Conservation (phyloP, 108 stramenopile species). For the Bacterosira constricta region DNA sequence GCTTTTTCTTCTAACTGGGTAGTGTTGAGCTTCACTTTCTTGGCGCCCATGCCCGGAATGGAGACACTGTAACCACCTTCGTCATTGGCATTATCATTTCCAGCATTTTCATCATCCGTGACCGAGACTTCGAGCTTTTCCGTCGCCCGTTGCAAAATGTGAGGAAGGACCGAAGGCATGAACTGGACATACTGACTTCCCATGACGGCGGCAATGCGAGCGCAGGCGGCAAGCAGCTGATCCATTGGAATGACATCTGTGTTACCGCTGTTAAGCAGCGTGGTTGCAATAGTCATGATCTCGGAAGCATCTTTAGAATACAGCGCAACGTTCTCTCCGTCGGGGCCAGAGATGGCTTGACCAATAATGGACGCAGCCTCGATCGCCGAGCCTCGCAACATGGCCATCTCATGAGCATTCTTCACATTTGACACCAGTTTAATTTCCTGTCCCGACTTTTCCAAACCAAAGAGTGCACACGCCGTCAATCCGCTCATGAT, state of each 20-base stretch:
- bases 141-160: constrained; percentile 56
- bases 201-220: constrained; percentile 81
- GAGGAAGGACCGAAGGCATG: constrained; percentile 65
- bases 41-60: constrained; percentile 75
- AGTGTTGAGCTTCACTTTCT: constrained; percentile 79
- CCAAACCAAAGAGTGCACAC: constrained; percentile 29
- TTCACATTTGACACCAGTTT: background rate
- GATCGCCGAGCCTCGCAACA: constrained; percentile 66
- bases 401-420: constrained; percentile 43
- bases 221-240: constrained; percentile 74
- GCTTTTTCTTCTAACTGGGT: constrained; percentile 77
- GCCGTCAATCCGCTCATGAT: constrained; percentile 67
- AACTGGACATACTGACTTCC: constrained; percentile 65
- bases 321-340: constrained; percentile 42
- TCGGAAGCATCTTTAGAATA: constrained; percentile 62
- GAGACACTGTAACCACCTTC: constrained; percentile 72
- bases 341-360: constrained; percentile 54
- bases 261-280: constrained; percentile 36
- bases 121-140: constrained; percentile 65
- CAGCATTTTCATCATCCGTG: constrained; percentile 25
- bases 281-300: constrained; percentile 60
- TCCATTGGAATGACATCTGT: constrained; percentile 57
- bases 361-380: constrained; percentile 81
- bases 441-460: constrained; percentile 8
- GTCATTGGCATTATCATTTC: constrained; percentile 48